These are phyloP conservation scores for Actinomortierella wolfii DNA, from an alignment of 371 early-diverging fungal species.

Conservation along the genomic window DNA sequence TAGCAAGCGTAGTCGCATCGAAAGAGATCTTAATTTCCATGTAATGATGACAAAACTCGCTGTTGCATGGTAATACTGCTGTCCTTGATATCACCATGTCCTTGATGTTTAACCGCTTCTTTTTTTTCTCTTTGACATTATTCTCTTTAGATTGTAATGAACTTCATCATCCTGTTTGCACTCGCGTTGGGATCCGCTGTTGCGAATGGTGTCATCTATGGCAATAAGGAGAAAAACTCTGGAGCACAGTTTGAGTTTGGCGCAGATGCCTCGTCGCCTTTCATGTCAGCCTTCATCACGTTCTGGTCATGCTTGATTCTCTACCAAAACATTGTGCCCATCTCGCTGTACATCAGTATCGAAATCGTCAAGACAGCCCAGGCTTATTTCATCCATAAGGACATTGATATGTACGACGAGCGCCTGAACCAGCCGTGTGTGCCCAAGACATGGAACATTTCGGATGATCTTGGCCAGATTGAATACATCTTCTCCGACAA, in stretches of 20 bases:
- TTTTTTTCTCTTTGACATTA: background rate
- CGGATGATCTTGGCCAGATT: slow-evolving; percentile 90
- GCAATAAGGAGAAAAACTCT: slow-evolving; percentile 43
- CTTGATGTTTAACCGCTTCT: background rate
- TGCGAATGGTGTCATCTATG: slow-evolving; percentile 61
- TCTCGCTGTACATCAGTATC: slow-evolving; percentile 95
- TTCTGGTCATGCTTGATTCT: slow-evolving; percentile 68
- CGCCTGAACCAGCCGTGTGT: slow-evolving; percentile 77
- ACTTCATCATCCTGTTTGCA: slow-evolving; percentile 60
- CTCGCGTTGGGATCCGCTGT: slow-evolving; percentile 68
- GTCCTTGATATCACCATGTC: slow-evolving; percentile 1
- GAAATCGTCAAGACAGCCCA: slow-evolving; percentile 88
- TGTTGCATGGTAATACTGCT: background rate
- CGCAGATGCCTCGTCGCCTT: slow-evolving; percentile 33
- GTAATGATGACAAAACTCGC: slow-evolving; percentile 49
- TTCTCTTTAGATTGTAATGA: slow-evolving; percentile 51
- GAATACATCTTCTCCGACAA: slow-evolving; percentile 98
- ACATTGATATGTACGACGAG: slow-evolving; percentile 87
- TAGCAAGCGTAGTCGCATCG: slow-evolving; percentile 93
- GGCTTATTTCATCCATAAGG: slow-evolving; percentile 81
- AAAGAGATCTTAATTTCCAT: slow-evolving; percentile 92
- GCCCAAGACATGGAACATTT: slow-evolving; percentile 87
- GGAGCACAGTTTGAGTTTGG: slow-evolving; percentile 44
- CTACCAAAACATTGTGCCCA: slow-evolving; percentile 87
- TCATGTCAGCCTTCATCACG: slow-evolving; percentile 46